phyloP scores from a whole-genome alignment of 2,329 filamentous ascomycete genomes.

The Herpomyces periplanetae region DNA sequence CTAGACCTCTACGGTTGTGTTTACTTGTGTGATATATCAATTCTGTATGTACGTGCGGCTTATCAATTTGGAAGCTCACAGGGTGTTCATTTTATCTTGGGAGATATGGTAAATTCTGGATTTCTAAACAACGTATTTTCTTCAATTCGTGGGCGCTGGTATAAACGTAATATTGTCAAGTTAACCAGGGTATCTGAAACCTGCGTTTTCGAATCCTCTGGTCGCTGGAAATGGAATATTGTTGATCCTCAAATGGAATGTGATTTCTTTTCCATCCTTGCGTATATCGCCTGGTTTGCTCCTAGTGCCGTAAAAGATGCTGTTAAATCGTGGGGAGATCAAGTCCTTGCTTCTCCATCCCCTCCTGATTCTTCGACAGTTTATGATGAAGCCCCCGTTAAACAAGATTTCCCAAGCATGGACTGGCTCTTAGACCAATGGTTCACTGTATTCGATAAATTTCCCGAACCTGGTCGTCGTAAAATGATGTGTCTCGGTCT shows the following conservation, averaged over 20 bases:
- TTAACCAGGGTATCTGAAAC: too few species aligned
- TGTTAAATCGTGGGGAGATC: slow-evolving; percentile 7
- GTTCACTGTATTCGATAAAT: slow-evolving; percentile 27
- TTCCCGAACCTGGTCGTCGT: slow-evolving; percentile 20
- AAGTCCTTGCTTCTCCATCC: slow-evolving; percentile 1
- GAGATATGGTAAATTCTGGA: slow-evolving; percentile 17
- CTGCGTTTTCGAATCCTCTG: too few species aligned
- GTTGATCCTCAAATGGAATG: slow-evolving; percentile 38
- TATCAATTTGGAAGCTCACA: slow-evolving; percentile 12
- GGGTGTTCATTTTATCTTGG: slow-evolving; percentile 11
- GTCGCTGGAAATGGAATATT: slow-evolving; percentile 21
- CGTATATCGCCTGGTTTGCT: slow-evolving; percentile 32
- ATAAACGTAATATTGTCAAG: slow-evolving; percentile 41
- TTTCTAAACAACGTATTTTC: slow-evolving; percentile 14
- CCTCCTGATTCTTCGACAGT: slow-evolving; percentile 2
- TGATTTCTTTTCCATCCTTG: slow-evolving; percentile 48
- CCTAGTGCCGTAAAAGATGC: slow-evolving; percentile 22
- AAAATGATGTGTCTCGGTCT: slow-evolving; percentile 34
- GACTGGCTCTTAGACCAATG: slow-evolving; percentile 15
- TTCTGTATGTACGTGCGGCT: too few species aligned
- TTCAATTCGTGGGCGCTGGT: slow-evolving; percentile 11
- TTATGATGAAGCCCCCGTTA: slow-evolving; percentile 3
- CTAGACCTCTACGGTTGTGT: too few species aligned
- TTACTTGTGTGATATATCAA: too few species aligned
- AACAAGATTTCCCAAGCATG: slow-evolving; percentile 8